Percentiles rank a stretch among this genome's conserved stretches.
Conservation (phyloP, 2,329 filamentous ascomycete genomes). For the Aspergillus hortae region DNA sequence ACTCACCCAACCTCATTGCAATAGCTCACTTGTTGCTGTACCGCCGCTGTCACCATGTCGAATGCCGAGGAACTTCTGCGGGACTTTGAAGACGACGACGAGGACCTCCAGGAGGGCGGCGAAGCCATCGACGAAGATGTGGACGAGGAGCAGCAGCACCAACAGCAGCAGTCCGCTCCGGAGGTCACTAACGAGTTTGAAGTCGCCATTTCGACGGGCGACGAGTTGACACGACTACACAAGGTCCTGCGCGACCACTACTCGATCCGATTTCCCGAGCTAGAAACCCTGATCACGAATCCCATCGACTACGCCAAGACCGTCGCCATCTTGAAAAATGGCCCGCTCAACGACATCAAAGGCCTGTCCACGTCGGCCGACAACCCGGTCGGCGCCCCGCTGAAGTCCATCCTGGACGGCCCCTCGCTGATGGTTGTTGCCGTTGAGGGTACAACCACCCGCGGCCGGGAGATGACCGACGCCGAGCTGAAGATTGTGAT, state of each 20-base stretch:
- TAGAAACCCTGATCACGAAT: conserved; percentile 85
- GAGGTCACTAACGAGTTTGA: conserved; percentile 75
- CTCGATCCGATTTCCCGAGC: conserved; percentile 85
- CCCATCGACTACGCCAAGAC: conserved; percentile 94
- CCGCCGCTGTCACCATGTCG: conserved; percentile 58
- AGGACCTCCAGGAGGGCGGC: conserved; percentile 66
- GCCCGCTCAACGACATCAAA: conserved; percentile 85
- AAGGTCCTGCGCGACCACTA: conserved; percentile 97
- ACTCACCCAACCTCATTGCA: not conserved
- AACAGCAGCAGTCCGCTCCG: conserved; percentile 57
- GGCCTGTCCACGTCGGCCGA: conserved; percentile 70
- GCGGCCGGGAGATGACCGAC: conserved; percentile 72
- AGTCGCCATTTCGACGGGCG: conserved; percentile 89
- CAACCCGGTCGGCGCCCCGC: conserved; percentile 70
- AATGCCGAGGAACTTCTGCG: conserved; percentile 91
- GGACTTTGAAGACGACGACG: conserved; percentile 72
- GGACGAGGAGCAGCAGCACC: conserved; percentile 52
- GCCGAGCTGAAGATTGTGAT: conserved; percentile 71
- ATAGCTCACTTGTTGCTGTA: conserved; percentile 3
- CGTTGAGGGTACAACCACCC: conserved; percentile 86
- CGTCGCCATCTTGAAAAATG: conserved; percentile 88
- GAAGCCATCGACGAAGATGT: conserved; percentile 62
- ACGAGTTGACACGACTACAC: conserved; percentile 87
- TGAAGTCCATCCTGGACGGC: conserved; percentile 79
- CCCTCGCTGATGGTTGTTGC: conserved; percentile 94